Evolutionary conservation across 495 filamentous ascomycete species (phyloP), one percentile per base, ranked within the genome.

Genomic region (Aspergillus sclerotiicarbonarius): DNA sequence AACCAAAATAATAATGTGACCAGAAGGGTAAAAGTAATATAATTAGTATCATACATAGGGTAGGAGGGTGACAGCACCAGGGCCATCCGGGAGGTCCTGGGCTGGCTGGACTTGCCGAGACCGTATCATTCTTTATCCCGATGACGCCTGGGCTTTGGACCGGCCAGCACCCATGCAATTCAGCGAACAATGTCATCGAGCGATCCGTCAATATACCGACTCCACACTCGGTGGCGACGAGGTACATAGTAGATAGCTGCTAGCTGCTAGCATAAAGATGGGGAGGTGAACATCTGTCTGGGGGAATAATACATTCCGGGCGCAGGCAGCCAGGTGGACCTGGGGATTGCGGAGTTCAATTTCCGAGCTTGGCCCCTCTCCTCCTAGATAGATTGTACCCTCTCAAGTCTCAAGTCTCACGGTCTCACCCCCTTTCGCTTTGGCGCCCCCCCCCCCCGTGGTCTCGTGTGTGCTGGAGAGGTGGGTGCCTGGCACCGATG

Each of bases 101-200:
- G 53, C 53, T 41, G 53, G 39, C 49, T 48, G 16, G 51, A 43
- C 31, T 35, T 33, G 25, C 57, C 64, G 60, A 57, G 62, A 64
- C 56, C 63, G 65, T 71, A 62, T 68, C 67, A 70, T 64, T 67
- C 62, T 64, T 66, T 66, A 63, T 70, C 67, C 68, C 46, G 43
- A 50, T 50, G 16, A 41, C 29, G 43, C 45, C 37, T 41, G 46
- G 54, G 1, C 54, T 33, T 29, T 16, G 7, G 53, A 41, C 33
- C 21, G 30, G 32, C 18, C 9, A 33, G 19, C 49, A 18, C 29
- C 51, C 8, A n/a, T 39, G 16, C 51, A 39, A 43, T 43, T 43
- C 21, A 43, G 18, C 18, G 10, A 53, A 30, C 51, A 53, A 41
- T 41, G 37, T 41, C 35, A 13, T 20, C 33, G 41, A 53, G 33